These are phyloP conservation scores for Babesia sp. DNA, from an alignment of 169 alveolate species.

Conservation along the genomic window DNA sequence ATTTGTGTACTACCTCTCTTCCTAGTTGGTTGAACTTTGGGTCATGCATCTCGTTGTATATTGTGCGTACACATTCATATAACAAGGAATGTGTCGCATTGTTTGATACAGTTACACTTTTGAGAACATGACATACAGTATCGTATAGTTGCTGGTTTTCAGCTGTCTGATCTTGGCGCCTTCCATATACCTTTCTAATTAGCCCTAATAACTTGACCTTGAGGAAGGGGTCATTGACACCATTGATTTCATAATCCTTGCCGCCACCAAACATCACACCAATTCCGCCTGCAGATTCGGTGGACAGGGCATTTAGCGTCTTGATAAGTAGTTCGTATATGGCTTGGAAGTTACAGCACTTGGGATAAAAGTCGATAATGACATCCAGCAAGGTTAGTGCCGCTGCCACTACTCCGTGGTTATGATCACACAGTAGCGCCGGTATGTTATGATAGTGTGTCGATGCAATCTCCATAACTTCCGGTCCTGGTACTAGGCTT, in stretches of 20 bases:
- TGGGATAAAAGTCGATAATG: conserved; percentile 87
- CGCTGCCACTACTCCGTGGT: conserved; percentile 94
- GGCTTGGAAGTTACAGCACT: conserved; percentile 59
- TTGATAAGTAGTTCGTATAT: conserved; percentile 50
- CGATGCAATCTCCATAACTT: conserved; percentile 77
- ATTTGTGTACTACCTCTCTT: conserved; percentile 92
- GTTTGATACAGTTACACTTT: conserved; percentile 90
- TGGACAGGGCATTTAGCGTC: conserved; percentile 8
- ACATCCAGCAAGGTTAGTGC: conserved; percentile 90
- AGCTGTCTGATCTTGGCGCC: conserved; percentile 26
- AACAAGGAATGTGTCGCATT: conserved; percentile 97
- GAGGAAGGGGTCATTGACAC: conserved; percentile 75
- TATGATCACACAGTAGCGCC: conserved; percentile 90
- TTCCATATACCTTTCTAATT: conserved; percentile 57
- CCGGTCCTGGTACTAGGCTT: conserved; percentile 54
- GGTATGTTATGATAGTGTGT: conserved; percentile 86
- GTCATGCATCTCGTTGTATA: conserved; percentile 88
- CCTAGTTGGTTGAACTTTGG: conserved; percentile 75
- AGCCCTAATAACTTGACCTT: conserved; percentile 70
- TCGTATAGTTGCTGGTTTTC: conserved; percentile 50
- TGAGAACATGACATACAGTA: conserved; percentile 33
- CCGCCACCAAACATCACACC: conserved; percentile 64
- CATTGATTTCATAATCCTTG: conserved; percentile 67
- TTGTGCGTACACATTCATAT: conserved; percentile 96
- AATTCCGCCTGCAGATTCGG: conserved; percentile 17